phyloP scores from a whole-genome alignment of 352 stramenopile genomes.

The Phytopythium mirpurense region DNA sequence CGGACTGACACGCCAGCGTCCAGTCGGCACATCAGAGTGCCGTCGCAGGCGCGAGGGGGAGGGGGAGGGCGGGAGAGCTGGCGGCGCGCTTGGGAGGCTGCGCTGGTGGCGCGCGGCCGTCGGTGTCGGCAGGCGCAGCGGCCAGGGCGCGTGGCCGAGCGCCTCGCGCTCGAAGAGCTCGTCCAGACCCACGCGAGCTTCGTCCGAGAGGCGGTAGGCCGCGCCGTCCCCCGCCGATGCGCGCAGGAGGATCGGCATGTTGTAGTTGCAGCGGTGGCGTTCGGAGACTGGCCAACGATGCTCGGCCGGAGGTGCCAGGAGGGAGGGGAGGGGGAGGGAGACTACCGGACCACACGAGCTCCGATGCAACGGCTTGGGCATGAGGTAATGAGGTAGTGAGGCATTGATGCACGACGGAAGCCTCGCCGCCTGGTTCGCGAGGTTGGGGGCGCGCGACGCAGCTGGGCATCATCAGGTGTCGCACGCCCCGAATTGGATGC shows the following conservation, averaged over 20 bases:
- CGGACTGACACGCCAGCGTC: neutral
- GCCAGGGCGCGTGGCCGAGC: neutral
- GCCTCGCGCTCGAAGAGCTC: constrained; percentile 1
- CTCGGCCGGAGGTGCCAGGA: neutral
- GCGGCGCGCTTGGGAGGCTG: neutral
- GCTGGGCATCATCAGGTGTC: no score
- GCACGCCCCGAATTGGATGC: no score
- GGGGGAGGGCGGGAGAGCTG: no score
- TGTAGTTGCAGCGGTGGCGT: neutral
- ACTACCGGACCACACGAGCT: no score
- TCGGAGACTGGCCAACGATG: neutral
- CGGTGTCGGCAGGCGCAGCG: neutral
- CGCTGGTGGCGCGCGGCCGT: neutral
- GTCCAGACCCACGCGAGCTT: neutral
- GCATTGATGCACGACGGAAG: no score
- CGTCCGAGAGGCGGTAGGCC: neutral
- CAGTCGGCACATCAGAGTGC: neutral
- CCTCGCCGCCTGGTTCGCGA: neutral
- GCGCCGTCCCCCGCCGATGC: neutral
- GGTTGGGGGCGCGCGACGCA: neutral
- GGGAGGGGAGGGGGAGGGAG: no score
- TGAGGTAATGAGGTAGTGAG: no score
- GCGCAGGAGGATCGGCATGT: constrained; percentile 2
- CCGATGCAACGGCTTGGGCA: no score
- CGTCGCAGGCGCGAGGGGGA: neutral